A percentile compares a stretch with the other conserved stretches of the same genome.
phyloP scores from a whole-genome alignment of 345 rosid genomes.

The Acer yangbiense region DNA sequence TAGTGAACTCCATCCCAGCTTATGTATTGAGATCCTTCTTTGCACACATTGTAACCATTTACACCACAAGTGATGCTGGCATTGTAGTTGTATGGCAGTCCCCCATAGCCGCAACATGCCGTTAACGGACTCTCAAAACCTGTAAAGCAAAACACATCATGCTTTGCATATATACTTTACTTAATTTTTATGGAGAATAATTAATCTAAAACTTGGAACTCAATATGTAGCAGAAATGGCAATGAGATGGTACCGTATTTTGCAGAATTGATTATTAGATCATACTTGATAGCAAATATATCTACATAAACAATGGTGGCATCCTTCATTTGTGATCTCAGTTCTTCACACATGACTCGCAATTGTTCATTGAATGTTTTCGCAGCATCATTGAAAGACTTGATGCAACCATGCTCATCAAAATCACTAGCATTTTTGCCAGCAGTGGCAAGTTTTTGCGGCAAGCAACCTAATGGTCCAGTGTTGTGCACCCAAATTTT shows the following conservation, averaged over 20 bases:
- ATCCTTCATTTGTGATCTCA: conserved; percentile 42
- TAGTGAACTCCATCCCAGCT: conserved; percentile 81
- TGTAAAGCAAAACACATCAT: neutral
- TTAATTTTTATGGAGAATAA: neutral
- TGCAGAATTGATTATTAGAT: conserved; percentile 44
- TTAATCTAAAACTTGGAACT: neutral
- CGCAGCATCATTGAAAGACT: conserved; percentile 55
- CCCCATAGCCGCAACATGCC: conserved; percentile 65
- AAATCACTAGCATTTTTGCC: conserved; percentile 36
- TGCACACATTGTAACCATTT: conserved; percentile 46
- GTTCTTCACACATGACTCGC: conserved; percentile 37
- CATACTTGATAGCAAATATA: conserved; percentile 53
- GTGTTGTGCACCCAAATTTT: conserved; percentile 74
- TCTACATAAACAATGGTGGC: conserved; percentile 59
- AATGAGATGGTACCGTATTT: conserved; percentile 38
- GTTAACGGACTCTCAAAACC: conserved; percentile 57
- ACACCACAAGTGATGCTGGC: conserved; percentile 41
- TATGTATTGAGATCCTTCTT: conserved; percentile 35
- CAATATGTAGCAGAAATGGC: neutral
- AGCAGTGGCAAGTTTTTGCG: conserved; percentile 44
- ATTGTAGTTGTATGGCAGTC: conserved; percentile 53
- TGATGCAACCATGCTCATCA: conserved; percentile 62
- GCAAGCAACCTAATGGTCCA: conserved; percentile 75
- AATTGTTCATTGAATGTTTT: conserved; percentile 50
- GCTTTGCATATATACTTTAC: neutral